Conservation (phyloP, 1,284 basidiomycete genomes). For the Omphalotus olearius region DNA sequence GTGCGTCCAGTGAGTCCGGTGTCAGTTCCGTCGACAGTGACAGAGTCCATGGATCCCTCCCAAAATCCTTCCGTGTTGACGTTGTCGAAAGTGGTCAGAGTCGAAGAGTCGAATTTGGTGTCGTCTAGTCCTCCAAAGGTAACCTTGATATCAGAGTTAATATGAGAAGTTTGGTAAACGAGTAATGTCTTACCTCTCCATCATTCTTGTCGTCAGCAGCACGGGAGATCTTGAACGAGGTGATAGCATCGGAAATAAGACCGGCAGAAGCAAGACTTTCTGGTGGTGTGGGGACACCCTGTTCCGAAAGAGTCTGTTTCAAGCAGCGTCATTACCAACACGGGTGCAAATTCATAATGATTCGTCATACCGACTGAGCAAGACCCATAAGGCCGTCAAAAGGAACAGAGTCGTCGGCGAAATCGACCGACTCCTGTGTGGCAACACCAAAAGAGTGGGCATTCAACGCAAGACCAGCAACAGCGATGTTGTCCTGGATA, state of each 20-base stretch:
- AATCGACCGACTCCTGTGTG: conserved; percentile 58
- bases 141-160: conserved; percentile 2
- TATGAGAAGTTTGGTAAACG: conserved; percentile 47
- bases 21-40: conserved; percentile 54
- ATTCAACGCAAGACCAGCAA: conserved; percentile 63
- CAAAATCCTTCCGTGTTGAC: conserved; percentile 71
- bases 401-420: conserved; percentile 45
- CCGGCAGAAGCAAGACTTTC: conserved; percentile 65
- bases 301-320: conserved; percentile 55
- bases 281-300: conserved; percentile 66
- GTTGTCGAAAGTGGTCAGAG: conserved; percentile 56
- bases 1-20: conserved; percentile 54
- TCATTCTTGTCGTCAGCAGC: conserved; percentile 71
- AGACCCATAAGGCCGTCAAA: conserved; percentile 88
- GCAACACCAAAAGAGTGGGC: conserved; percentile 75
- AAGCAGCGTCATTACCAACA: conserved; percentile 1
- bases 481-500: conserved; percentile 59
- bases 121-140: conserved; percentile 55
- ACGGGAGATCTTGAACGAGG: conserved; percentile 80
- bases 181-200: conserved; percentile 59
- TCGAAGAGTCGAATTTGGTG: conserved; percentile 56
- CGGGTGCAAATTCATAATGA: background rate
- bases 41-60: conserved; percentile 61
- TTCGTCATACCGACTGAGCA: conserved; percentile 56
- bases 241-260: conserved; percentile 64